phyloP scores from a whole-genome alignment of 1,139 yeast genomes.

The Nakaseomyces glabratus region DNA sequence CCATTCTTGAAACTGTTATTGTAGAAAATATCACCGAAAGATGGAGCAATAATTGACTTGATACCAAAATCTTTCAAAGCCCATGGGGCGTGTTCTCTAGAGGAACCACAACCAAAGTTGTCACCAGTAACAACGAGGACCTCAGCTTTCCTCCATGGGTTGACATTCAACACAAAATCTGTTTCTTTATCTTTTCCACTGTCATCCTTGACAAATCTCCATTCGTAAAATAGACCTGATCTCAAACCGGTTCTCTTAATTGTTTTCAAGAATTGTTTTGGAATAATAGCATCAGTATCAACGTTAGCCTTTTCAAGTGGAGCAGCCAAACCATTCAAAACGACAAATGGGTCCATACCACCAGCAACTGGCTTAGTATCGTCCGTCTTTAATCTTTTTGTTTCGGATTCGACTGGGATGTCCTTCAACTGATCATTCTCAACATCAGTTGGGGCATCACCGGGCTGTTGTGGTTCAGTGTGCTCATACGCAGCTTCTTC shows the following conservation, averaged over 20 bases:
- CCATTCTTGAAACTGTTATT: constrained; percentile 96
- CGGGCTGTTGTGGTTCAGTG: constrained; percentile 44
- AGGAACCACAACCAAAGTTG: constrained; percentile 97
- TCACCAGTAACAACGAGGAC: constrained; percentile 89
- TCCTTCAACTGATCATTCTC: constrained; percentile 45
- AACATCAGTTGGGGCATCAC: constrained; percentile 31
- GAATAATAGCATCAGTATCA: constrained; percentile 97
- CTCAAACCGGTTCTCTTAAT: constrained; percentile 93
- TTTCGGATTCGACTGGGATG: constrained; percentile 39
- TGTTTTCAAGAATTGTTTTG: constrained; percentile 94
- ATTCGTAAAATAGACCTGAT: constrained; percentile 82
- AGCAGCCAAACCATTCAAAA: constrained; percentile 79
- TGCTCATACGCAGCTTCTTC: constrained; percentile 65
- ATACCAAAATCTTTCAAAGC: constrained; percentile 96
- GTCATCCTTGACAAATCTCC: constrained; percentile 61
- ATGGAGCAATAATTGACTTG: constrained; percentile 90
- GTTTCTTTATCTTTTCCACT: constrained; percentile 73
- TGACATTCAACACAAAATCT: constrained; percentile 79
- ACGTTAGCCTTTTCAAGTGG: constrained; percentile 91
- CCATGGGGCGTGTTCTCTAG: constrained; percentile 99
- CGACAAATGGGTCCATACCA: constrained; percentile 69
- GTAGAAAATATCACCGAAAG: constrained; percentile 96
- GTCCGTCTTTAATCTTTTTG: constrained; percentile 29
- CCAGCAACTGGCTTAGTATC: constrained; percentile 42
- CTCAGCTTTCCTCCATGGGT: constrained; percentile 71